phyloP scores from a whole-genome alignment of 1,284 basidiomycete genomes.

The Fomes fomentarius region DNA sequence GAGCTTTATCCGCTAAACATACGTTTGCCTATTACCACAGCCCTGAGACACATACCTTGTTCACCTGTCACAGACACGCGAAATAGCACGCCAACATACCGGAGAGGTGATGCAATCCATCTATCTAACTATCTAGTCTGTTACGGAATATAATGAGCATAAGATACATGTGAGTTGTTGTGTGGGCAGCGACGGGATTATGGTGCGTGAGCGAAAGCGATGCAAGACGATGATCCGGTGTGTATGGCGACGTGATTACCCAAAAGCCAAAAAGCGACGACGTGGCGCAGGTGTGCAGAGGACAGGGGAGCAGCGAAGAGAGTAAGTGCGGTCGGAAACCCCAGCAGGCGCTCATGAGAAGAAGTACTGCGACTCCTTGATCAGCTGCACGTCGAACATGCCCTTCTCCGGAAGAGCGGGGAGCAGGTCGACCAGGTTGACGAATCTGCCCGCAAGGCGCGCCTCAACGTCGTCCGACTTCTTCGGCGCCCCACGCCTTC shows the following conservation, averaged over 20 bases:
- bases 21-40: too few species aligned
- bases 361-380: conserved; percentile 88
- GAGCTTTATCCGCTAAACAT: too few species aligned
- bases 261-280: neutral
- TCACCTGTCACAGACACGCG: too few species aligned
- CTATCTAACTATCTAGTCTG: conserved; percentile 3
- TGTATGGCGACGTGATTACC: neutral
- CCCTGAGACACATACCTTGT: too few species aligned
- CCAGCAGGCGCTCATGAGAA: conserved; percentile 63
- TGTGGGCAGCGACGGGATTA: neutral
- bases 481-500: conserved; percentile 22
- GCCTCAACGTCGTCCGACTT: conserved; percentile 27
- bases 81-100: too few species aligned
- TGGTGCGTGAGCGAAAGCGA: conserved; percentile 1
- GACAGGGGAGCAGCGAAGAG: neutral
- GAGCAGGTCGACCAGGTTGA: conserved; percentile 77
- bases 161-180: conserved; percentile 21
- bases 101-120: conserved; percentile 14
- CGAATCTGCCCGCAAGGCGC: conserved; percentile 53
- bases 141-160: conserved; percentile 21
- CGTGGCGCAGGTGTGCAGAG: neutral
- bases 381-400: conserved; percentile 84
- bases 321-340: neutral
- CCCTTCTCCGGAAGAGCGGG: conserved; percentile 89
- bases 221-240: neutral